Evolutionary conservation across 1,139 yeast species (phyloP).

Genomic region (Kurtzmaniella quercitrusa): DNA sequence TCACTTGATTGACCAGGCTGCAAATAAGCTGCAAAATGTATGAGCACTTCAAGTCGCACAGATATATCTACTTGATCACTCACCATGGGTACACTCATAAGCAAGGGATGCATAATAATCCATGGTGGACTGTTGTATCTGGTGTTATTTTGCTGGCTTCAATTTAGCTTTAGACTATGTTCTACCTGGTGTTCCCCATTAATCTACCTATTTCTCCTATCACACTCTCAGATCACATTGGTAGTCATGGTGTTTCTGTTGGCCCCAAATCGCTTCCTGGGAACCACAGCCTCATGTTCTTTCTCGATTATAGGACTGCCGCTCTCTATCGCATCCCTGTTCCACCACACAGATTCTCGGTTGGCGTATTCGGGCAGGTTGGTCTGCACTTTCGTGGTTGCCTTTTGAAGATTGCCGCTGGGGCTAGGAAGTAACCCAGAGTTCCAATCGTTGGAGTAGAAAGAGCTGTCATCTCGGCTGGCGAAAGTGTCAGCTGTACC

Average conservation of each 20-base stretch:
- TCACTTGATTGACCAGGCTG: no score
- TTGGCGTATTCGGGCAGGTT: background rate
- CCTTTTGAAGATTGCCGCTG: background rate
- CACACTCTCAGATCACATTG: background rate
- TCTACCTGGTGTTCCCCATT: no score
- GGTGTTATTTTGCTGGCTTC: no score
- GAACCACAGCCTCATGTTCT: background rate
- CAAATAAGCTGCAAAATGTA: no score
- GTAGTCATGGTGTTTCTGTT: slow-evolving; percentile 3
- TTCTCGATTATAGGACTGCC: background rate
- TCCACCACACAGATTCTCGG: background rate
- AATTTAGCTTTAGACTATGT: no score
- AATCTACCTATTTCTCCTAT: no score
- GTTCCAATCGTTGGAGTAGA: slow-evolving; percentile 6
- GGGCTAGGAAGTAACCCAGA: background rate
- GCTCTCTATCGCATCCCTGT: background rate
- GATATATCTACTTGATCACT: no score
- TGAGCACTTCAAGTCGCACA: no score
- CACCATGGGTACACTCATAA: no score
- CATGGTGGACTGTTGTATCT: no score
- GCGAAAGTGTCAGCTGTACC: background rate
- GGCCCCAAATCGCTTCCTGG: slow-evolving; percentile 3
- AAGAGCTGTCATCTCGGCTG: slow-evolving; percentile 3
- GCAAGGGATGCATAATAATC: no score
- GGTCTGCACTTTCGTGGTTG: background rate